Evolutionary conservation across 495 filamentous ascomycete species (phyloP), one percentile per base, ranked within the genome.

Genomic region (Xylaria sp.): DNA sequence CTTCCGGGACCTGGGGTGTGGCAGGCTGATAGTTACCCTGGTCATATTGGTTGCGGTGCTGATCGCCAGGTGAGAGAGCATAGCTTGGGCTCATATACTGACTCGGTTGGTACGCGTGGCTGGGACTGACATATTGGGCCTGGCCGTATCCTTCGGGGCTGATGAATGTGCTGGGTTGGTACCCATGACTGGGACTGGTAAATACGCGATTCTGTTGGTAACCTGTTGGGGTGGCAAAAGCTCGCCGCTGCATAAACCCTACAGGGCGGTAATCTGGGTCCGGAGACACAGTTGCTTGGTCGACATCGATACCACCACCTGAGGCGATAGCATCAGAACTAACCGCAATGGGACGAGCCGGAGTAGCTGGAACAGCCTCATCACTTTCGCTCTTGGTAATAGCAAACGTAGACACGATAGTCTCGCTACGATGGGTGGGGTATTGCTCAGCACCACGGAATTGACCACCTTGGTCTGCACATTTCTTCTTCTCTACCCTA

Each of bases 401-500:
- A 14, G 35, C 7, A n/a, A 37, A 29, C 7, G 59, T 70, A n/a
- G 61, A 64, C 48, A 57, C 43, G 24, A 41, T 41, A 35, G 59
- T 26, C 15, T 70, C 59, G 31, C 17, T 11, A 21, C 68, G 68
- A 33, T 61, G 17, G 3, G 59, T 14, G 21, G 33, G 17, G 15
- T 14, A 26, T 24, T 57, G 43, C 46, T 55, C 68, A 48, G 29
- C 21, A 48, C 48, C 40, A 64, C 68, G 68, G 37, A 58, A 50
- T 37, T 37, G 37, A 21, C 53, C 29, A 43, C 35, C 55, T 67
- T 72, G 70, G 86, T 87, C 77, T 91, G 89, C 44, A 86, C 93
- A 19, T 94, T 95, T 86, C 82, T 96, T 82, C 86, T 94, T 62
- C 80, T 97, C 48, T 91, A 96, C 80, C 81, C 96, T 58, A 91